These are phyloP conservation scores for Ciborinia camelliae DNA, from an alignment of 2,329 filamentous ascomycete genomes.

Conservation along the genomic window DNA sequence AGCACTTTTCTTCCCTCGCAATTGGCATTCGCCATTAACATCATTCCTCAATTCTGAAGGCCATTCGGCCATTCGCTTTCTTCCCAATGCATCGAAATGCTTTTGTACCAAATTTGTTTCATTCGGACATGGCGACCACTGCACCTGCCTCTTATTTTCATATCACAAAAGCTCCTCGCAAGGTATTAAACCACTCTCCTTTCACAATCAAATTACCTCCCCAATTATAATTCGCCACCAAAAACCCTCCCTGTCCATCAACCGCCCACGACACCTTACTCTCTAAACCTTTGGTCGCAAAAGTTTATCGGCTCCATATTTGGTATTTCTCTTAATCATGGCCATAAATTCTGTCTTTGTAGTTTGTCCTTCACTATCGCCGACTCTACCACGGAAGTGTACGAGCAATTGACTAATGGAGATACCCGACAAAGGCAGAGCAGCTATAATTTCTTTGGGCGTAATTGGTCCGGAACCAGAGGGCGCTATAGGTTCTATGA, in stretches of 20 bases:
- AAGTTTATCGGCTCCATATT: slow-evolving; percentile 54
- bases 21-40: background rate
- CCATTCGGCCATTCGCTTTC: background rate
- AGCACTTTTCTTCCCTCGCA: background rate
- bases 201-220: background rate
- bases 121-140: background rate
- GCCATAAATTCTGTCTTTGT: slow-evolving; percentile 55
- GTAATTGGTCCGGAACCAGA: slow-evolving; percentile 41
- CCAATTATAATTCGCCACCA: background rate
- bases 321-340: slow-evolving; percentile 54
- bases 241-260: background rate
- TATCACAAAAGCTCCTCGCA: slow-evolving; percentile 2
- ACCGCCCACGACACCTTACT: background rate
- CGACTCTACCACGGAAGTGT: slow-evolving; percentile 52
- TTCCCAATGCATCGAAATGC: background rate
- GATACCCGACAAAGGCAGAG: slow-evolving; percentile 52
- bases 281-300: slow-evolving; percentile 35
- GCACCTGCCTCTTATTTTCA: background rate
- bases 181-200: background rate
- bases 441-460: slow-evolving; percentile 52
- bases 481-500: slow-evolving; percentile 17
- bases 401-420: slow-evolving; percentile 52
- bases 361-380: slow-evolving; percentile 49
- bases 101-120: slow-evolving; percentile 4
- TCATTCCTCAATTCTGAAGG: background rate